These are phyloP conservation scores for Forsythia suspensa DNA, from an alignment of 257 asterid genomes.

Conservation along the genomic window DNA sequence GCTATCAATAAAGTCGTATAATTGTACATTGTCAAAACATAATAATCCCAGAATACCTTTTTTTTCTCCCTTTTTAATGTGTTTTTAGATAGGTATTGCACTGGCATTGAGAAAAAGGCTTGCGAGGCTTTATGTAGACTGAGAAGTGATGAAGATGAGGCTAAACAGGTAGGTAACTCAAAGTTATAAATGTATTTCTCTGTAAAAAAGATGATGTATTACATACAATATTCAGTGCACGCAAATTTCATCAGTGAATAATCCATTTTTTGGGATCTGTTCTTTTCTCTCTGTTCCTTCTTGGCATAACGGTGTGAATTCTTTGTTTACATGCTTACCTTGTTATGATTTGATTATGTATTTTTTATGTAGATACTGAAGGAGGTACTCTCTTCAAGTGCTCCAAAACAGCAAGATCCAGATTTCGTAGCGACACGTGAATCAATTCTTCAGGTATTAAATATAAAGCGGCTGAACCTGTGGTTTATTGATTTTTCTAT, in stretches of 20 bases:
- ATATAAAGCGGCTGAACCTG: constrained; percentile 5
- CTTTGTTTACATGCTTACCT: constrained; percentile 10
- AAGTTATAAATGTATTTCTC: constrained; percentile 3
- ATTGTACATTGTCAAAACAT: background rate
- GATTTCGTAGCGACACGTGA: constrained; percentile 73
- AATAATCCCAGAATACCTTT: constrained; percentile 12
- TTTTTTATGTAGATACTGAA: constrained; percentile 52
- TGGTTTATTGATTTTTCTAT: constrained; percentile 1
- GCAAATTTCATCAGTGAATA: constrained; percentile 8
- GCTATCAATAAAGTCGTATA: constrained; percentile 16
- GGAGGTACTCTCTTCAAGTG: constrained; percentile 71
- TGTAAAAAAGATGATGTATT: constrained; percentile 9
- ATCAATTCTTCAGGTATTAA: constrained; percentile 76
- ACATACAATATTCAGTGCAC: background rate
- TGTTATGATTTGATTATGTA: constrained; percentile 11
- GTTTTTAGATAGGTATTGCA: constrained; percentile 59
- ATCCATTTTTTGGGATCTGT: background rate
- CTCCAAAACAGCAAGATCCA: constrained; percentile 51
- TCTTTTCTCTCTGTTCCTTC: constrained; percentile 8
- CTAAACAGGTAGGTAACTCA: constrained; percentile 65
- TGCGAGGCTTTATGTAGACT: constrained; percentile 78
- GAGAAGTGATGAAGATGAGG: constrained; percentile 69
- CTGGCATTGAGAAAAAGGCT: constrained; percentile 66
- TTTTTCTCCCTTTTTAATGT: constrained; percentile 22
- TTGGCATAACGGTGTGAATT: constrained; percentile 5